Evolutionary conservation across 2,329 filamentous ascomycete species (phyloP).

Genomic region (Reticulascus tulasneorum): DNA sequence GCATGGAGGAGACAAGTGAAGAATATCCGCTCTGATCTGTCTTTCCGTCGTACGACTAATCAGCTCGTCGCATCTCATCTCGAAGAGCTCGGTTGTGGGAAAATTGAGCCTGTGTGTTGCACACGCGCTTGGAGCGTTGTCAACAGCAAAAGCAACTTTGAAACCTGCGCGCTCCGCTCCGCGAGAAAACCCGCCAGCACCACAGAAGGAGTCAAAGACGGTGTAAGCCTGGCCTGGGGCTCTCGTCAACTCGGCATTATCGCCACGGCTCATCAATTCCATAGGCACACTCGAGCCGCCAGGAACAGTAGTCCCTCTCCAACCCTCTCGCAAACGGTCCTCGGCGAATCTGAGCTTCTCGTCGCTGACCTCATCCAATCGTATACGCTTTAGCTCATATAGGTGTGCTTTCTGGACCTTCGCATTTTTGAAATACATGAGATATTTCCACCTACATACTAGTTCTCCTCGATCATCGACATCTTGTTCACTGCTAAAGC

Average conservation of each 20-base stretch:
- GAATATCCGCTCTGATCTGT: slow-evolving; percentile 54
- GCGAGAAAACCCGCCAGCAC: slow-evolving; percentile 66
- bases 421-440: slow-evolving; percentile 25
- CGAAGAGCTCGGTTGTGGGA: slow-evolving; percentile 41
- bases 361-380: slow-evolving; percentile 24
- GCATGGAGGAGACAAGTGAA: slow-evolving; percentile 75
- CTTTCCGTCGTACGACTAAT: slow-evolving; percentile 26
- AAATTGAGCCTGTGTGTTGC: slow-evolving; percentile 59
- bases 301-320: slow-evolving; percentile 32
- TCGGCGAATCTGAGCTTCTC: slow-evolving; percentile 24
- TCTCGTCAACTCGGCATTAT: neutral
- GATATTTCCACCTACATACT: slow-evolving; percentile 49
- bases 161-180: slow-evolving; percentile 60
- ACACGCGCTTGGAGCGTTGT: slow-evolving; percentile 55
- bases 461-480: slow-evolving; percentile 31
- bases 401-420: slow-evolving; percentile 23
- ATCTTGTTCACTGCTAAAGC: slow-evolving; percentile 18
- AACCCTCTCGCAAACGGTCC: slow-evolving; percentile 25
- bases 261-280: neutral
- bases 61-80: slow-evolving; percentile 46
- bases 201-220: slow-evolving; percentile 68
- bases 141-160: slow-evolving; percentile 57
- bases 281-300: slow-evolving; percentile 29
- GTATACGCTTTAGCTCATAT: slow-evolving; percentile 30
- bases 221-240: slow-evolving; percentile 50